Evolutionary conservation across 495 filamentous ascomycete species (phyloP).

Genomic region (Xylaria acuta): DNA sequence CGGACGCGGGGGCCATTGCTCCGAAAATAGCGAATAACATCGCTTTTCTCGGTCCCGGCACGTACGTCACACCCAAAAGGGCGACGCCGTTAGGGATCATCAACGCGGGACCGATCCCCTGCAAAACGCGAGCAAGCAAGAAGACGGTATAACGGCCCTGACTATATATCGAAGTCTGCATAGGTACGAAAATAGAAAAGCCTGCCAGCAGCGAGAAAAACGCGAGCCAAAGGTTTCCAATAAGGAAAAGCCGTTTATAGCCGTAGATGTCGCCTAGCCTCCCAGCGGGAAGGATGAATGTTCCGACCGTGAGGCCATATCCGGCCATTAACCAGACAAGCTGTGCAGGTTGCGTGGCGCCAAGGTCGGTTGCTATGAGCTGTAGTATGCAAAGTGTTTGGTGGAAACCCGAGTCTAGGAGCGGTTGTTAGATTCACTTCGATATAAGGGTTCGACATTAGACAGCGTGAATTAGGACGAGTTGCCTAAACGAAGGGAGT

Average conservation of each 20-base stretch:
- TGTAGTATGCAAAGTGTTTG: conserved; percentile 41
- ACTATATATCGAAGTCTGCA: conserved; percentile 50
- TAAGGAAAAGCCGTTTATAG: conserved; percentile 67
- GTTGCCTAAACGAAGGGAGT: background rate
- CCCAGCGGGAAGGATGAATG: conserved; percentile 71
- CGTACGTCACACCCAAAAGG: conserved; percentile 64
- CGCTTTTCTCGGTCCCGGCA: conserved; percentile 62
- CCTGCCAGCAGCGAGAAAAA: conserved; percentile 69
- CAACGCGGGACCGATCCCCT: conserved; percentile 68
- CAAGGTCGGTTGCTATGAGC: conserved; percentile 55
- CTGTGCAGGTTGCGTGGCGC: conserved; percentile 45
- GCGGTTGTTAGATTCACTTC: conserved; percentile 4
- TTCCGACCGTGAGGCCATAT: conserved; percentile 69
- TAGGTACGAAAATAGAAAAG: conserved; percentile 46
- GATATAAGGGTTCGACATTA: no score
- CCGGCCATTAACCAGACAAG: conserved; percentile 61
- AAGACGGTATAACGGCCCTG: conserved; percentile 57
- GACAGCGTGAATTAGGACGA: background rate
- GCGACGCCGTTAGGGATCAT: conserved; percentile 69
- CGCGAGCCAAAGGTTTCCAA: conserved; percentile 68
- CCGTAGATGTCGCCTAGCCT: conserved; percentile 72
- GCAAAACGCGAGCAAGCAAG: conserved; percentile 63
- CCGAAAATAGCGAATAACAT: conserved; percentile 73
- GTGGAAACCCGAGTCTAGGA: conserved; percentile 41
- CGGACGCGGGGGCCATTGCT: conserved; percentile 65